phyloP scores from a whole-genome alignment of 1,139 yeast species.

The Groenewaldozyma auringiensis region DNA sequence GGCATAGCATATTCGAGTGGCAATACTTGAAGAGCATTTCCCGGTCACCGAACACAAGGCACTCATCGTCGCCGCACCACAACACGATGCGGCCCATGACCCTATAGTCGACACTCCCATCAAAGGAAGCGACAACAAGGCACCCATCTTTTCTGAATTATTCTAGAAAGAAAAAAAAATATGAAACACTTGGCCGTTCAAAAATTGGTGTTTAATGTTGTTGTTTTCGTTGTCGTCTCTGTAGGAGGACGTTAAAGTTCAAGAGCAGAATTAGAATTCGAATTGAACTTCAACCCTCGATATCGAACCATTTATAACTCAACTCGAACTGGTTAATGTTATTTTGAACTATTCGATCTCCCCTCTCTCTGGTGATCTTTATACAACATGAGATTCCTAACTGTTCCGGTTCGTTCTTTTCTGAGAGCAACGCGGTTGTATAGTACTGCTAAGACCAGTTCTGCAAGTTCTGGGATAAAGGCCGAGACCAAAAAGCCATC shows the following conservation, averaged over 20 bases:
- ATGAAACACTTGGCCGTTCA: too few relatives aligned
- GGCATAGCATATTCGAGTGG: constrained; percentile 80
- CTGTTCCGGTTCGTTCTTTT: neutral
- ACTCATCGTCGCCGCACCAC: constrained; percentile 79
- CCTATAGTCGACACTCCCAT: constrained; percentile 52
- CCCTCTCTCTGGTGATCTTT: neutral
- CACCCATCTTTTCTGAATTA: too few relatives aligned
- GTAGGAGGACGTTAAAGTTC: too few relatives aligned
- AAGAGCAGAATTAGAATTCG: too few relatives aligned
- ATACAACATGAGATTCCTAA: neutral
- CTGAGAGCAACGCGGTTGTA: neutral
- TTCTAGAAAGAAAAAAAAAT: too few relatives aligned
- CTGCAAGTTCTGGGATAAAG: neutral
- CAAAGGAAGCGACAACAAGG: constrained; percentile 65
- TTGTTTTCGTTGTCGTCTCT: too few relatives aligned
- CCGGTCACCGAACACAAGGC: constrained; percentile 50
- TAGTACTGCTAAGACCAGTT: neutral
- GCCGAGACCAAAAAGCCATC: neutral
- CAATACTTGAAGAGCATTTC: constrained; percentile 62
- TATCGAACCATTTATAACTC: too few relatives aligned
- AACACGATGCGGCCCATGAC: constrained; percentile 67
- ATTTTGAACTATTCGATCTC: too few relatives aligned
- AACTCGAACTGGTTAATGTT: too few relatives aligned
- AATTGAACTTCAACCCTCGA: too few relatives aligned
- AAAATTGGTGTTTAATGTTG: too few relatives aligned